phyloP scores from a whole-genome alignment of 176 grass and related monocot genomes.

The Oryza glaberrima region DNA sequence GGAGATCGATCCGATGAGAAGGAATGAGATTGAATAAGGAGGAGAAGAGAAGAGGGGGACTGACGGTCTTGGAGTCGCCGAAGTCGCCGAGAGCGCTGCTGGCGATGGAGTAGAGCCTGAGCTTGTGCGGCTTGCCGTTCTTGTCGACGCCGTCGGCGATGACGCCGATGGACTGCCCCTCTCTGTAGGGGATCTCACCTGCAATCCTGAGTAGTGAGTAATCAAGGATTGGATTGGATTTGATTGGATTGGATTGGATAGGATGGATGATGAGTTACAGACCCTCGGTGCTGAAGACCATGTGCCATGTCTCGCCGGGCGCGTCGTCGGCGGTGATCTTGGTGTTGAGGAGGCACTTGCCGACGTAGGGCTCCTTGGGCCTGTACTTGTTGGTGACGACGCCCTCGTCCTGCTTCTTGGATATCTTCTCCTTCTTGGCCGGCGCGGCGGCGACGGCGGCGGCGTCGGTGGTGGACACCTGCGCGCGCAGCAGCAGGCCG shows the following conservation, averaged over 20 bases:
- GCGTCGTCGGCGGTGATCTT: constrained; percentile 96
- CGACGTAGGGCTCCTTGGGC: constrained; percentile 83
- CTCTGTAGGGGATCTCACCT: constrained; percentile 81
- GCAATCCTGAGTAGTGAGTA: neutral
- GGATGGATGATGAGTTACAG: too few relatives aligned
- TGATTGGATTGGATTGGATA: neutral
- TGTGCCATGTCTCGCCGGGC: constrained; percentile 97
- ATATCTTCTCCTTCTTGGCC: constrained; percentile 62
- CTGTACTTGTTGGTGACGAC: constrained; percentile 73
- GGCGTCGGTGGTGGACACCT: constrained; percentile 52
- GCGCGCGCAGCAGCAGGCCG: constrained; percentile 41
- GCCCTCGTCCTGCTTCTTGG: constrained; percentile 89
- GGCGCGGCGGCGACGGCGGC: constrained; percentile 39
- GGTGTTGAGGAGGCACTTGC: constrained; percentile 92
- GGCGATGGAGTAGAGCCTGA: constrained; percentile 92
- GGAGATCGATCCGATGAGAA: too few relatives aligned
- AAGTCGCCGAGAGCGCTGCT: constrained; percentile 95
- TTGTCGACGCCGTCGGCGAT: constrained; percentile 84
- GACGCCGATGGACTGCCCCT: constrained; percentile 90
- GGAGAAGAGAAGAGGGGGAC: neutral
- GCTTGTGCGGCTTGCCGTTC: constrained; percentile 94
- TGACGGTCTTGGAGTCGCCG: constrained; percentile 88
- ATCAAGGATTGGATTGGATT: too few relatives aligned
- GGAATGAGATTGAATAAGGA: too few relatives aligned
- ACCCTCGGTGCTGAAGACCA: constrained; percentile 93